Base-by-base conservation (phyloP, 2,329 filamentous ascomycete genomes). In the Trichoderma hamatum region DNA sequence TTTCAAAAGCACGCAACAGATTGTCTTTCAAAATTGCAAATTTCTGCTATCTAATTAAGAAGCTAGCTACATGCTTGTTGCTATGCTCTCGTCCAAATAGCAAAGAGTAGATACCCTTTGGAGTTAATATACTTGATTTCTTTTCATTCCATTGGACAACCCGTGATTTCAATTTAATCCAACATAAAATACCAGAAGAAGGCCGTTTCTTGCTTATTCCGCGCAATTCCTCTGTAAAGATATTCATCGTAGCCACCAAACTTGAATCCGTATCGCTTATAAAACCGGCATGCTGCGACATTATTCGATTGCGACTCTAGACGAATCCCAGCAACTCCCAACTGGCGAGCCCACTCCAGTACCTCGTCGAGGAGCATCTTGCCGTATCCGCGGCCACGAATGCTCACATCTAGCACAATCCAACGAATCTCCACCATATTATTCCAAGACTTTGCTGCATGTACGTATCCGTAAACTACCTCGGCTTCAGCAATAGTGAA, bases 241-340 rank as follows among this genome's bases (percentile, higher is more conserved):
- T 68, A 68, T 52, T 73, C 70, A 55, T 73, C 72, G 10, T 73
- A 72, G 2, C 72, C 71, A 1, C 66, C 72, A 69, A 73, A 73
- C 21, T 59, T 52, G 32, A 73, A 59, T n/a, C 71, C 72, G 2
- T 49, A 68, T 10, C 67, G 70, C 49, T 70, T 72, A 24, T 72
- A 73, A 51, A 73, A 72, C 3, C 56, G 52, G 19, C 70, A 73
- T 7, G 71, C 72, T 2, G 68, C 32, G 34, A 71, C 52, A 60
- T 72, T 73, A 46, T 73, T 73, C 9, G 67, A 64, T 14, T 73
- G 72, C 0, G 68, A 62, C 49, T 73, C 72, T 7, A 71, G 46
- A 2, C 72, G 68, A 24, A 73, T 30, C 1, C 60, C 68, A 32
- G 46, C 51, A 11, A 70, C 49, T 19, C 71, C 71, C 16, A 69